A percentile compares a stretch with the other conserved stretches of the same genome.
Conservation (phyloP, 2,329 filamentous ascomycete genomes). For the Torrubiellomyces zombiae region DNA sequence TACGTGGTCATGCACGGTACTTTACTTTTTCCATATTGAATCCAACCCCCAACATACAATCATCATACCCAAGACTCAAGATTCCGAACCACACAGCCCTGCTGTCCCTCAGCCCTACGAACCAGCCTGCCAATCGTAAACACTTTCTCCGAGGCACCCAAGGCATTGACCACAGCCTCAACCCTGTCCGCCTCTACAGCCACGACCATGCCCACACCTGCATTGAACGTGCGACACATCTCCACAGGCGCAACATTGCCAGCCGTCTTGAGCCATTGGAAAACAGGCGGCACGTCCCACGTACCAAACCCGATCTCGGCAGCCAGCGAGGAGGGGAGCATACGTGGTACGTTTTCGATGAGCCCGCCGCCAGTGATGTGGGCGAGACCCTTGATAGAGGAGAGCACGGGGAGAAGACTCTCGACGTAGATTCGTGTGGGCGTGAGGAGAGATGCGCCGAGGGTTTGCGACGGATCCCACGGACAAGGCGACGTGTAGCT, state of each 20-base stretch:
- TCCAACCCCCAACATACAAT: no score
- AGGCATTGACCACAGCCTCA: constrained; percentile 37
- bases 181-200: constrained; percentile 54
- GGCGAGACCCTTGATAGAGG: constrained; percentile 74
- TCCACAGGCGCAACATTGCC: constrained; percentile 60
- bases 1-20: no score
- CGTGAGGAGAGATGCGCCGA: constrained; percentile 67
- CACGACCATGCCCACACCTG: constrained; percentile 83
- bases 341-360: constrained; percentile 84
- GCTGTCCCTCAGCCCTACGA: constrained; percentile 25
- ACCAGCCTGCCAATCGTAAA: constrained; percentile 59
- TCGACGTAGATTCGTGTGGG: constrained; percentile 92
- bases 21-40: no score
- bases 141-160: constrained; percentile 57
- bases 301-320: constrained; percentile 63
- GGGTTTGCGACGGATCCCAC: constrained; percentile 46
- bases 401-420: constrained; percentile 50
- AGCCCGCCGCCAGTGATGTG: constrained; percentile 95
- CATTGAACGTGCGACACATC: constrained; percentile 90
- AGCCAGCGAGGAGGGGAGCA: constrained; percentile 64
- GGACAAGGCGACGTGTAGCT: constrained; percentile 57
- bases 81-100: constrained; percentile 17
- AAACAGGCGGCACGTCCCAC: constrained; percentile 65
- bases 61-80: constrained; percentile 17
- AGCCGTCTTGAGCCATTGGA: constrained; percentile 66